A percentile compares a stretch with the other conserved stretches of the same genome.
Conservation (phyloP, 2,329 filamentous ascomycete genomes). For the Tolypocladium amazonense region DNA sequence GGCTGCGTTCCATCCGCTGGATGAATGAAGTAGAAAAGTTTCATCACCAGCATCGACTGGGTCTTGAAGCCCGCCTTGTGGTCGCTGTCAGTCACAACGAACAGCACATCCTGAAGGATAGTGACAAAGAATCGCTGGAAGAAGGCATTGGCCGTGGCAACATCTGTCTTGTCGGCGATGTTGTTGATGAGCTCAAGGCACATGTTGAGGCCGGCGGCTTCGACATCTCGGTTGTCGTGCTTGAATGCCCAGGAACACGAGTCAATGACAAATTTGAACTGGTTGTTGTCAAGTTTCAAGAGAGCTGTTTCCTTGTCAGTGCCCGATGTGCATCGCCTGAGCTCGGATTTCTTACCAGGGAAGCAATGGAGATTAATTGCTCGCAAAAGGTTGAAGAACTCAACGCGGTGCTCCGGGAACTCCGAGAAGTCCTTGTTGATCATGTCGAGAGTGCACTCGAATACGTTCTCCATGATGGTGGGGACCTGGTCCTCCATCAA, state of each 20-base stretch:
- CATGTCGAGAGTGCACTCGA: constrained; percentile 97
- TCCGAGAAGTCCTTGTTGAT: constrained; percentile 99
- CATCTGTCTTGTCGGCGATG: constrained; percentile 86
- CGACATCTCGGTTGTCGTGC: constrained; percentile 96
- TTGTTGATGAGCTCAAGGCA: constrained; percentile 96
- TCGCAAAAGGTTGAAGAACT: constrained; percentile 95
- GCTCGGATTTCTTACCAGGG: constrained; percentile 44
- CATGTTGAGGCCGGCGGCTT: constrained; percentile 94
- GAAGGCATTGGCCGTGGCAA: constrained; percentile 80
- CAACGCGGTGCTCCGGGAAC: constrained; percentile 96
- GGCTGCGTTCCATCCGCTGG: constrained; percentile 55
- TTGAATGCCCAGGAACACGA: constrained; percentile 99
- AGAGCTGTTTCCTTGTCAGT: constrained; percentile 41
- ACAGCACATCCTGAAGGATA: constrained; percentile 96
- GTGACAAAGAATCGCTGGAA: constrained; percentile 97
- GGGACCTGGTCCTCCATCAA: constrained; percentile 98
- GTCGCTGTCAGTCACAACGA: constrained; percentile 92
- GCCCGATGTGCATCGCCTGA: not conserved
- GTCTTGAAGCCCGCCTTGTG: constrained; percentile 99
- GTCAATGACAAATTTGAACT: constrained; percentile 99
- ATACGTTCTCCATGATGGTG: constrained; percentile 95
- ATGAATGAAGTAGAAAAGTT: constrained; percentile 94
- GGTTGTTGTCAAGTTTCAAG: constrained; percentile 84
- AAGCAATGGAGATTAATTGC: constrained; percentile 98
- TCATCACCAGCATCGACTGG: constrained; percentile 83